Conservation (phyloP, 1,284 basidiomycete species). For the Moesziomyces globuligerus region DNA sequence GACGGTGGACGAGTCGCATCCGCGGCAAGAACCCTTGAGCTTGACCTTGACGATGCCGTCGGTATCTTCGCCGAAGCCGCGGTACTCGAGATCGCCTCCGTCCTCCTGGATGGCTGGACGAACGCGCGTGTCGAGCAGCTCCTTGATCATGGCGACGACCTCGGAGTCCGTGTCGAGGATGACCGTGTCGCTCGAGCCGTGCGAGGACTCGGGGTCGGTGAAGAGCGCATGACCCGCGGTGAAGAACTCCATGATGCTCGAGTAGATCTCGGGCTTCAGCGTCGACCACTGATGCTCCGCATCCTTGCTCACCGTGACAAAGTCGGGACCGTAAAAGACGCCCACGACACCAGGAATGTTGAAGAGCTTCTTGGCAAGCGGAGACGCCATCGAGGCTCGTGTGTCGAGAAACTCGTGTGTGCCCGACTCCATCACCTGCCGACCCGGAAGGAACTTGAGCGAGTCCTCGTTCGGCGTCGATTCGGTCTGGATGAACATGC, state of each 20-base stretch:
- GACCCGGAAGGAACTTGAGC: constrained; percentile 95
- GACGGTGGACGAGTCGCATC: constrained; percentile 90
- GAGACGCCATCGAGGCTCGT: constrained; percentile 73
- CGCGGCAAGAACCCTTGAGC: constrained; percentile 94
- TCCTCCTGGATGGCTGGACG: constrained; percentile 96
- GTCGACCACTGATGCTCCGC: constrained; percentile 85
- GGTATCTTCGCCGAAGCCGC: constrained; percentile 75
- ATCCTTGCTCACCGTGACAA: constrained; percentile 95
- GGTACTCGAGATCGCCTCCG: constrained; percentile 87
- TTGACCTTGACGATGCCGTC: constrained; percentile 76
- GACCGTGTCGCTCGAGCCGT: constrained; percentile 91
- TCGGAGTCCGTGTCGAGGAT: constrained; percentile 97
- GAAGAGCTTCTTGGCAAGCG: constrained; percentile 90
- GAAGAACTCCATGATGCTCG: constrained; percentile 97
- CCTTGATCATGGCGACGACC: constrained; percentile 98
- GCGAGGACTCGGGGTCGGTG: constrained; percentile 71
- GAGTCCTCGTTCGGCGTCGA: constrained; percentile 97
- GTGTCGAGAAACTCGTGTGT: constrained; percentile 90
- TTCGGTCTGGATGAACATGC: constrained; percentile 75
- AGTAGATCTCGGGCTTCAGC: constrained; percentile 97
- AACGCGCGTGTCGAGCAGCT: constrained; percentile 92
- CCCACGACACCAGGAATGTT: constrained; percentile 87
- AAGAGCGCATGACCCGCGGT: constrained; percentile 87
- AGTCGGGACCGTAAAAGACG: constrained; percentile 97
- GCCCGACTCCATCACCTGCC: constrained; percentile 83